phyloP scores from a whole-genome alignment of 164 flowering plant species.

The Piper longum region DNA sequence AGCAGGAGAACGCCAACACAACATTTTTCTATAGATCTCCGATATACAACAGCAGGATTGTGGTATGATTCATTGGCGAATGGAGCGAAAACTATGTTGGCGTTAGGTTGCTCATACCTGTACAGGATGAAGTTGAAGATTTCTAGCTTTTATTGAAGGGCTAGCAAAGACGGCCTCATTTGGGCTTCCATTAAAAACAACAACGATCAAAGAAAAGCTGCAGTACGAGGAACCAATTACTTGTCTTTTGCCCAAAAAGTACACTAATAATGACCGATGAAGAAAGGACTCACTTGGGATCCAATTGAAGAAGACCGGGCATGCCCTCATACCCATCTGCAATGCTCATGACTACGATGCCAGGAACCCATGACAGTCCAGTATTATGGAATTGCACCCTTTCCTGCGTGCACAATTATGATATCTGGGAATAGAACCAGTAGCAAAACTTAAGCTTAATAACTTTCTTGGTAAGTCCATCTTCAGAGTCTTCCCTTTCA shows the following conservation, averaged over 20 bases:
- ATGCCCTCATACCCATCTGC: constrained; percentile 79
- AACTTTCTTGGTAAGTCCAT: no score
- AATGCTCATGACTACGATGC: constrained; percentile 82
- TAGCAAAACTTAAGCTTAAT: background rate
- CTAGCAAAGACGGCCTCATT: constrained; percentile 32
- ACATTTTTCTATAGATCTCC: background rate
- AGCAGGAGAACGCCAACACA: background rate
- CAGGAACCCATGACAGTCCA: constrained; percentile 69
- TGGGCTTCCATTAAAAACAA: constrained; percentile 54
- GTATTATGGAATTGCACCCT: constrained; percentile 70
- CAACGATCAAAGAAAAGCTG: constrained; percentile 66
- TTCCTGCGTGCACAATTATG: constrained; percentile 30
- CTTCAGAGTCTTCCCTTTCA: no score
- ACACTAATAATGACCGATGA: background rate
- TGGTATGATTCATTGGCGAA: background rate
- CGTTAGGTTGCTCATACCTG: constrained; percentile 35
- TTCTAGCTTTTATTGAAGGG: constrained; percentile 31
- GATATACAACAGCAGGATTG: background rate
- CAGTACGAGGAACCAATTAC: background rate
- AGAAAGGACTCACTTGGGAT: constrained; percentile 46
- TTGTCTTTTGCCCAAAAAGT: no score
- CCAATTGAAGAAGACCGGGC: constrained; percentile 66
- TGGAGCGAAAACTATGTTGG: background rate
- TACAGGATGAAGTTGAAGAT: constrained; percentile 59
- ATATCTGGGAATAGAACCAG: background rate